A percentile compares a stretch with the other conserved stretches of the same genome.
phyloP scores from a whole-genome alignment of 768 basidiomycete genomes.

The Lactarius psammicola region DNA sequence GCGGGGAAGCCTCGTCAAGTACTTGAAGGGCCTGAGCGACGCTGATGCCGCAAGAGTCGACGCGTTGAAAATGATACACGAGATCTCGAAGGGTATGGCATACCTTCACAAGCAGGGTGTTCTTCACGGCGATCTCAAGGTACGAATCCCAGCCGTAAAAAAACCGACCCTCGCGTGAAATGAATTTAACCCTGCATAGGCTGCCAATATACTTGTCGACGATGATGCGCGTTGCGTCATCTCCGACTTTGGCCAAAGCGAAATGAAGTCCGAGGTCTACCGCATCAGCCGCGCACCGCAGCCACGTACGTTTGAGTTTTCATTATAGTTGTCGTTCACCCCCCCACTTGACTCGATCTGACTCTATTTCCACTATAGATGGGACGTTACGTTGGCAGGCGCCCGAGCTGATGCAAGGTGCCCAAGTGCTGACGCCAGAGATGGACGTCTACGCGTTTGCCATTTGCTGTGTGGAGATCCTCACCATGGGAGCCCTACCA shows the following conservation, averaged over 20 bases:
- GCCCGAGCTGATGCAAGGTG: constrained; percentile 60
- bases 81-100: constrained; percentile 79
- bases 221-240: constrained; percentile 66
- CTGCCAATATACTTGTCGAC: constrained; percentile 73
- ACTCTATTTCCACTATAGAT: constrained; percentile 36
- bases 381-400: constrained; percentile 65
- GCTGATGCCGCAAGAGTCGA: constrained; percentile 41
- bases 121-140: constrained; percentile 82
- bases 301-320: constrained; percentile 32
- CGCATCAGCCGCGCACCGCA: constrained; percentile 50
- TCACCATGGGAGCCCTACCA: constrained; percentile 60
- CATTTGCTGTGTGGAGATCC: constrained; percentile 61
- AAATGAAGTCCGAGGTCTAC: constrained; percentile 71
- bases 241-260: constrained; percentile 80
- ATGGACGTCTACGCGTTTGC: constrained; percentile 71
- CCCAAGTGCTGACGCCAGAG: constrained; percentile 47
- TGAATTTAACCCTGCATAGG: constrained; percentile 39
- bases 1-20: constrained; percentile 62
- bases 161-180: background rate
- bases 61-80: constrained; percentile 59
- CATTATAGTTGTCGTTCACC: constrained; percentile 5
- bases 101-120: constrained; percentile 70
- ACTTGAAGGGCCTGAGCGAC: constrained; percentile 42
- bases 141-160: constrained; percentile 31
- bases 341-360: background rate